Percentiles rank a stretch among this genome's conserved stretches.
Evolutionary conservation across 192 early-diverging fungal genomes (phyloP).

Genomic region (Umbelopsis isabellina): DNA sequence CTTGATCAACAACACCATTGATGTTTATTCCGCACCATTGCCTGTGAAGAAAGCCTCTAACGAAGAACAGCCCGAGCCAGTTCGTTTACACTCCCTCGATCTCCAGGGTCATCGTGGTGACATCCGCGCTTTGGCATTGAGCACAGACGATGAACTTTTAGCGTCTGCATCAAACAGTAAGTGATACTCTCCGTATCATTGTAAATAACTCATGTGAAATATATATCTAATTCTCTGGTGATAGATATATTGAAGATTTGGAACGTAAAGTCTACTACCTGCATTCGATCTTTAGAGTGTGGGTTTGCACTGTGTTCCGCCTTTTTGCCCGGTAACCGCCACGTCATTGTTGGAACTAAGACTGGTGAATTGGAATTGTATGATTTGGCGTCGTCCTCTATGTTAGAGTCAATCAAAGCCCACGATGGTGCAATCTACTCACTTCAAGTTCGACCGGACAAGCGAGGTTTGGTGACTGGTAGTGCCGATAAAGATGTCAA

Average conservation of each 20-base stretch:
- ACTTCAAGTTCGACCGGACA: conserved; percentile 84
- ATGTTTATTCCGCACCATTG: conserved; percentile 74
- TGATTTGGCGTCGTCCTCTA: conserved; percentile 81
- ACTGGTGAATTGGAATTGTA: conserved; percentile 88
- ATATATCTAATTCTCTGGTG: neutral
- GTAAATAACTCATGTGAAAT: neutral
- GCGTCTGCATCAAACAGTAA: conserved; percentile 83
- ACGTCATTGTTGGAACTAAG: conserved; percentile 93
- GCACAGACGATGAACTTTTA: conserved; percentile 85
- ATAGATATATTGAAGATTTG: conserved; percentile 84
- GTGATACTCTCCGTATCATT: neutral
- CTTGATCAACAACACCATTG: conserved; percentile 82
- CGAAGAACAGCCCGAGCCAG: conserved; percentile 68
- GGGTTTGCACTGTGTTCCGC: conserved; percentile 92
- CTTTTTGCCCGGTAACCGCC: conserved; percentile 90
- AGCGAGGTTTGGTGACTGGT: conserved; percentile 87
- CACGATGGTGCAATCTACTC: conserved; percentile 92
- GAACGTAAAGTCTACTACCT: conserved; percentile 81
- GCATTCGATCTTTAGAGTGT: conserved; percentile 88
- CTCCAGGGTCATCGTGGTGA: conserved; percentile 90
- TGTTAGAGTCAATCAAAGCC: conserved; percentile 88
- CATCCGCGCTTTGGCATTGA: conserved; percentile 87
- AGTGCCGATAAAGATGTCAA: conserved; percentile 95
- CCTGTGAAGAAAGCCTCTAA: conserved; percentile 61
- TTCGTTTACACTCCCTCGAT: conserved; percentile 73